A percentile compares a stretch with the other conserved stretches of the same genome.
phyloP scores from a whole-genome alignment of 1,284 basidiomycete genomes.

The Microbotryum lychnidis-dioicae region DNA sequence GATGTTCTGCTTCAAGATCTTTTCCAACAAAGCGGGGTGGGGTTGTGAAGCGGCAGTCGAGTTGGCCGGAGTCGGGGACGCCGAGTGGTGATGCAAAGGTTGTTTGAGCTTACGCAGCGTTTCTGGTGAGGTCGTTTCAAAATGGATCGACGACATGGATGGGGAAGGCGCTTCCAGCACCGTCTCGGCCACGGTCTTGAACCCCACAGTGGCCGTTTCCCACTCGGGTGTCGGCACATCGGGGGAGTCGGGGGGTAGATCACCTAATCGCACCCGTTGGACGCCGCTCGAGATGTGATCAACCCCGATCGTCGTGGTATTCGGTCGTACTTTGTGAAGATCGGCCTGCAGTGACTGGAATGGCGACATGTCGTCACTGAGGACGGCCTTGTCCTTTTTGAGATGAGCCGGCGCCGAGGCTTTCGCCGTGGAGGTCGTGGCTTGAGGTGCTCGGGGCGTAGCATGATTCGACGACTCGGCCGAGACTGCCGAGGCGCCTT shows the following conservation, averaged over 20 bases:
- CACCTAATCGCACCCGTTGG: constrained; percentile 16
- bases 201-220: constrained; percentile 27
- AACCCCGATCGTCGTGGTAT: constrained; percentile 1
- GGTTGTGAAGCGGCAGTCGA: background rate
- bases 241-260: constrained; percentile 33
- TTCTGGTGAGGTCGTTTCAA: background rate
- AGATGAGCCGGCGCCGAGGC: background rate
- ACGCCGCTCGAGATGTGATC: constrained; percentile 4
- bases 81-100: too few species aligned
- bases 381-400: background rate
- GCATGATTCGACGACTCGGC: background rate
- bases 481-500: constrained; percentile 1
- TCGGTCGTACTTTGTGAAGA: constrained; percentile 12
- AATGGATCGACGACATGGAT: background rate
- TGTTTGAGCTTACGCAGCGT: too few species aligned
- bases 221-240: constrained; percentile 31
- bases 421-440: background rate
- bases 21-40: constrained; percentile 27
- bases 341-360: constrained; percentile 18
- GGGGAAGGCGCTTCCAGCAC: too few species aligned
- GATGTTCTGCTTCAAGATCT: constrained; percentile 26
- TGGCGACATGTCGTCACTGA: constrained; percentile 18
- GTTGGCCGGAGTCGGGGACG: background rate
- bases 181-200: too few species aligned
- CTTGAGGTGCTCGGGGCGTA: background rate